Percentiles rank a stretch among this genome's conserved stretches.
Evolutionary conservation across 257 asterid species (phyloP).

Genomic region (Ehretia macrophylla): DNA sequence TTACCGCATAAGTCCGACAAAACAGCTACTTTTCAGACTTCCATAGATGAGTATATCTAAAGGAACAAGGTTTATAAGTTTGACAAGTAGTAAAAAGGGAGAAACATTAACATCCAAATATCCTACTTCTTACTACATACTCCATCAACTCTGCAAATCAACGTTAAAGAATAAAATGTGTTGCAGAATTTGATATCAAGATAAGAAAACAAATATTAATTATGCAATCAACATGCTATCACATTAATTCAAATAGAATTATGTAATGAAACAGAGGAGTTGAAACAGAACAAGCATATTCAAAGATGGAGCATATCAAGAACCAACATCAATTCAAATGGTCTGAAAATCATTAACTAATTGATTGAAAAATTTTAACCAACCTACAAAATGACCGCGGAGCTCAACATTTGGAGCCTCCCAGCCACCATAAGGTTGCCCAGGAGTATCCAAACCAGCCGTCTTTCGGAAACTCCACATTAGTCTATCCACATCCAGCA

Average conservation of each 20-base stretch:
- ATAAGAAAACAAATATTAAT: too few relatives aligned
- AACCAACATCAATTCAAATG: not conserved
- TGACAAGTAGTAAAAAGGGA: too few relatives aligned
- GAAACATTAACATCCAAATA: too few relatives aligned
- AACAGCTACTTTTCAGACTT: too few relatives aligned
- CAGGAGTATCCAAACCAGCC: constrained; percentile 63
- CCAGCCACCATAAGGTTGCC: constrained; percentile 88
- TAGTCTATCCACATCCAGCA: constrained; percentile 74
- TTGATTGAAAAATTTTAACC: constrained; percentile 6
- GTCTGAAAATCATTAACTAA: not conserved
- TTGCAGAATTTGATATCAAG: too few relatives aligned
- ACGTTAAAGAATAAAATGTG: too few relatives aligned
- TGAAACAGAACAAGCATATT: not conserved
- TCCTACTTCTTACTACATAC: too few relatives aligned
- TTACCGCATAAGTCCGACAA: too few relatives aligned
- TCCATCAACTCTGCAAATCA: too few relatives aligned
- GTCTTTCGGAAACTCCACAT: constrained; percentile 87
- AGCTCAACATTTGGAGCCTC: constrained; percentile 62
- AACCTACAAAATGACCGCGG: constrained; percentile 97
- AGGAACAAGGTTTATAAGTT: too few relatives aligned
- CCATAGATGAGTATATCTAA: too few relatives aligned
- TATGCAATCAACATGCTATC: too few relatives aligned
- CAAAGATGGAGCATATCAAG: not conserved
- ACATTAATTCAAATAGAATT: not conserved
- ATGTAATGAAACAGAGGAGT: not conserved